Conservation (phyloP, 441 rosid genomes). For the Hura crepitans region DNA sequence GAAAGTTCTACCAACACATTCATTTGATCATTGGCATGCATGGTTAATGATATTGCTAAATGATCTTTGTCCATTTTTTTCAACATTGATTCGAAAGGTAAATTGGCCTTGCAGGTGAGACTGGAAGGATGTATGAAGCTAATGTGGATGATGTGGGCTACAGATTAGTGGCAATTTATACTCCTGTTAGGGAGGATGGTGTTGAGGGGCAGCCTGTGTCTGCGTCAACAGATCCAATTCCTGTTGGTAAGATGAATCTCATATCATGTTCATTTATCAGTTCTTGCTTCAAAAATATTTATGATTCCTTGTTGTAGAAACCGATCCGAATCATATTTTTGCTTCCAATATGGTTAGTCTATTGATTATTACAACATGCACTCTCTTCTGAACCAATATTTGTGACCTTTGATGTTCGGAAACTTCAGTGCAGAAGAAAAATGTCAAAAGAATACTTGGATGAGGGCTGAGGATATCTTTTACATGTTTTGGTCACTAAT, state of each 20-base stretch:
- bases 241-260: slow-evolving; percentile 60
- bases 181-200: slow-evolving; percentile 94
- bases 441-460: background rate
- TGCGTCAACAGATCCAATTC: slow-evolving; percentile 88
- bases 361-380: background rate
- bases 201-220: slow-evolving; percentile 94
- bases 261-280: slow-evolving; percentile 7
- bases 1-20: background rate
- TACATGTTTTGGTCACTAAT: background rate
- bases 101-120: slow-evolving; percentile 65
- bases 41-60: background rate
- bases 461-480: background rate
- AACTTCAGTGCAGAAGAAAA: background rate
- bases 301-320: background rate
- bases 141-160: slow-evolving; percentile 99
- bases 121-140: slow-evolving; percentile 91
- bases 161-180: slow-evolving; percentile 82
- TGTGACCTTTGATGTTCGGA: background rate
- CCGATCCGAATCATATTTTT: background rate
- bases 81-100: slow-evolving; percentile 18
- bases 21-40: background rate
- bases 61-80: slow-evolving; percentile 2
- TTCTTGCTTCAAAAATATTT: background rate
- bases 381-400: background rate
- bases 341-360: background rate